Conservation (phyloP, 768 basidiomycete genomes). For the Mycena vulgaris region DNA sequence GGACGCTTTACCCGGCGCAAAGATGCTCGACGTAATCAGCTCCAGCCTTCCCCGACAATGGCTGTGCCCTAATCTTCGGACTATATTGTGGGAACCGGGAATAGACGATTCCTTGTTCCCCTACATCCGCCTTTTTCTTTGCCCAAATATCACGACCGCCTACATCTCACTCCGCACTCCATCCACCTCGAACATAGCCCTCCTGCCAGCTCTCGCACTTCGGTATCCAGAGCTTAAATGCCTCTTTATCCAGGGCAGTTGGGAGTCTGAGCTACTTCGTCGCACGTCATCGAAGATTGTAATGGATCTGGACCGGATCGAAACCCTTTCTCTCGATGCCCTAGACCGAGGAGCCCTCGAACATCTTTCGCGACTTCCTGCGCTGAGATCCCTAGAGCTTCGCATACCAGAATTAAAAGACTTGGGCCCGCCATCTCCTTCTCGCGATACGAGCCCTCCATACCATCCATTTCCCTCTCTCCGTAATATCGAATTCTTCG, state of each 20-base stretch:
- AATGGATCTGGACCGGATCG: neutral
- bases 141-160: neutral
- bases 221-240: neutral
- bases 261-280: too few relatives aligned
- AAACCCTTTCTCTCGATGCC: neutral
- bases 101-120: neutral
- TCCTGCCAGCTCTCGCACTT: constrained; percentile 1
- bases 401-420: neutral
- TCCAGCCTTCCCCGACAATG: constrained; percentile 2
- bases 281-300: neutral
- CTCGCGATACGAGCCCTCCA: neutral
- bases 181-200: neutral
- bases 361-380: constrained; percentile 8
- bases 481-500: neutral
- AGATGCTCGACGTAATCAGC: neutral
- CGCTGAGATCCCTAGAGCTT: neutral
- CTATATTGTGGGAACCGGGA: neutral
- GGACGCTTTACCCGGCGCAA: neutral
- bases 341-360: neutral
- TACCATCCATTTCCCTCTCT: neutral
- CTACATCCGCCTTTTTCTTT: neutral
- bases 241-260: neutral
- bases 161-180: neutral
- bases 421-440: neutral
- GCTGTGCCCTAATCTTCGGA: constrained; percentile 3